Conservation (phyloP, 202 grass and related monocot species). For the Setaria italica region DNA sequence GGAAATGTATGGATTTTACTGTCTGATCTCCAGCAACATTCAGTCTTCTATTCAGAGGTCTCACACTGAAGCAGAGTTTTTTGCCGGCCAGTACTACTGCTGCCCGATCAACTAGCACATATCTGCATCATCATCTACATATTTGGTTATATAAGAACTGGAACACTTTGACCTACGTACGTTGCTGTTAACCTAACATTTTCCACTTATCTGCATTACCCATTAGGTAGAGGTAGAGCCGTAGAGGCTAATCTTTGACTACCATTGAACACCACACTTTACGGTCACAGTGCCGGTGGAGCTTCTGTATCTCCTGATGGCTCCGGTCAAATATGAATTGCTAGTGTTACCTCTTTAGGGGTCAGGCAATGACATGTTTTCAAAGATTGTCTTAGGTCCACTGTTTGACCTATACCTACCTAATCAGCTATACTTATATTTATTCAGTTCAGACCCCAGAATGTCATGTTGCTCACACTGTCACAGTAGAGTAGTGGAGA, state of each 20-base stretch:
- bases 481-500: background rate
- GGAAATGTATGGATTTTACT: no score
- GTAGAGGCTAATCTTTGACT: no score
- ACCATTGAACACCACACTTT: background rate
- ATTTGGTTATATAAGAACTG: no score
- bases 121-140: no score
- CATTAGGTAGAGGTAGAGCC: no score
- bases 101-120: background rate
- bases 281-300: conserved; percentile 3
- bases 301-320: conserved; percentile 18
- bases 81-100: background rate
- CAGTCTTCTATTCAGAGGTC: background rate
- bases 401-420: conserved; percentile 31
- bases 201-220: no score
- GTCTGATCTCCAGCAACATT: no score
- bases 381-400: conserved; percentile 24
- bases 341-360: conserved; percentile 45
- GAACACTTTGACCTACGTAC: no score
- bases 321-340: conserved; percentile 45
- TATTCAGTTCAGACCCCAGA: conserved; percentile 49
- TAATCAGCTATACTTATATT: conserved; percentile 8
- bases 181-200: no score
- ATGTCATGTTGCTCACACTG: conserved; percentile 34
- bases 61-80: background rate
- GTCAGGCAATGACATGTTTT: conserved; percentile 35